Evolutionary conservation across 2,329 filamentous ascomycete species (phyloP), one percentile per base, ranked within the genome.

Genomic region (Diaporthe sp.): DNA sequence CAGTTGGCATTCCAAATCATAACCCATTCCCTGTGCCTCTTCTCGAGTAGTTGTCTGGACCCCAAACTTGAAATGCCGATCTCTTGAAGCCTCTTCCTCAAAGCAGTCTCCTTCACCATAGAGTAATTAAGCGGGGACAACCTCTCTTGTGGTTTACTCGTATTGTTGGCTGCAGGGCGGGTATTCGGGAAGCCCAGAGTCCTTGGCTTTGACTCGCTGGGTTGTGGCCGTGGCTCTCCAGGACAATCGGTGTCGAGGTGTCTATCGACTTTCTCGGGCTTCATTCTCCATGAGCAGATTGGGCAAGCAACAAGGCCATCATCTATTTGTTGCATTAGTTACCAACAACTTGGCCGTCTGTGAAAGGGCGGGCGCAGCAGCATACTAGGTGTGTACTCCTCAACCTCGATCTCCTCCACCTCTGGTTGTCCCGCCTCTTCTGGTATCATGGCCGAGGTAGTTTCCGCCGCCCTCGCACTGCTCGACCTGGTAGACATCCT

Each of bases 1-100:
- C 95, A 98, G 81, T 99, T 99, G 15, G 97, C 94, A 82, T 99
- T 99, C 93, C 95, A 98, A 25, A 99, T 85, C 50, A 97, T 98
- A 69, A 97, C 89, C 96, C 96, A 99, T 83, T 99, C 97, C 32
- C 91, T 94, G 80, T 98, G 96, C 25, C 97, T 90, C 77, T 89
- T 90, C 81, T 96, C 93, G 71, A 98, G 86, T 1, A 96, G 86
- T 59, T 88, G 85, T 59, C 93, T 93, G 0, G 88, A 83, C 0
- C 97, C 97, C 75, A 85, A 87, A 13, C 88, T 89, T 0, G 94
- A 92, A 73, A 98, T 92, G 1, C 96, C 95, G 1, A 97, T 86
- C 3, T 98, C 95, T 25, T 86, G 82, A 55, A 99, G 85, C 83
- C 98, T 98, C 80, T 94, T 97, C 65, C 92, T 91, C 70, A 99